Conservation (phyloP, 1,284 basidiomycete species). For the Ceratorhiza oryzae-sativae region DNA sequence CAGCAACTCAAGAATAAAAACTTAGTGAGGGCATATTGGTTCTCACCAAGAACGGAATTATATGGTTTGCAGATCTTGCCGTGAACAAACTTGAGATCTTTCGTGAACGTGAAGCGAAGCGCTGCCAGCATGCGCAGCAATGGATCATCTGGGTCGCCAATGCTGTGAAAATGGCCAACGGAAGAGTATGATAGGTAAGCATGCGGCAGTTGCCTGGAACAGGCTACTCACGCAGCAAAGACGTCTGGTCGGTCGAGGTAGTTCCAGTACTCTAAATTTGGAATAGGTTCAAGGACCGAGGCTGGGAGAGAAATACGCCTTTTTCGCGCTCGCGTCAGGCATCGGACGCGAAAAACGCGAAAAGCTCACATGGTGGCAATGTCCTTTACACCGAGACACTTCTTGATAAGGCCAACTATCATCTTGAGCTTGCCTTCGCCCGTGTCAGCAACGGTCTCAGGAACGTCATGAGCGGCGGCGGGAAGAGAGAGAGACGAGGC, state of each 20-base stretch:
- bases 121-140: slow-evolving; percentile 93
- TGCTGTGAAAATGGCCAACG: slow-evolving; percentile 54
- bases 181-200: neutral
- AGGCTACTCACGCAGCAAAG: slow-evolving; percentile 77
- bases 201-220: neutral
- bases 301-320: slow-evolving; percentile 91
- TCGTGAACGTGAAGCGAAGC: slow-evolving; percentile 88
- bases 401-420: slow-evolving; percentile 86
- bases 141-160: slow-evolving; percentile 89
- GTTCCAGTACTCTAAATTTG: slow-evolving; percentile 95
- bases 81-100: slow-evolving; percentile 93
- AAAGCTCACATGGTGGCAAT: slow-evolving; percentile 82
- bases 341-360: slow-evolving; percentile 11
- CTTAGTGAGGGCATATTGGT: too few relatives aligned
- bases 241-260: slow-evolving; percentile 93
- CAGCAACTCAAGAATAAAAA: neutral
- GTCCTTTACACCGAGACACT: slow-evolving; percentile 87
- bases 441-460: slow-evolving; percentile 23
- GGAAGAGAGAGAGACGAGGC: slow-evolving; percentile 31
- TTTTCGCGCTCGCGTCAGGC: neutral
- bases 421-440: slow-evolving; percentile 86
- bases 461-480: slow-evolving; percentile 17
- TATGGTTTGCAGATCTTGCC: slow-evolving; percentile 96
- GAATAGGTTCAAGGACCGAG: slow-evolving; percentile 87
- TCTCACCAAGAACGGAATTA: slow-evolving; percentile 82